phyloP scores from a whole-genome alignment of 139 green algal species.

The Tetraselmis striata region DNA sequence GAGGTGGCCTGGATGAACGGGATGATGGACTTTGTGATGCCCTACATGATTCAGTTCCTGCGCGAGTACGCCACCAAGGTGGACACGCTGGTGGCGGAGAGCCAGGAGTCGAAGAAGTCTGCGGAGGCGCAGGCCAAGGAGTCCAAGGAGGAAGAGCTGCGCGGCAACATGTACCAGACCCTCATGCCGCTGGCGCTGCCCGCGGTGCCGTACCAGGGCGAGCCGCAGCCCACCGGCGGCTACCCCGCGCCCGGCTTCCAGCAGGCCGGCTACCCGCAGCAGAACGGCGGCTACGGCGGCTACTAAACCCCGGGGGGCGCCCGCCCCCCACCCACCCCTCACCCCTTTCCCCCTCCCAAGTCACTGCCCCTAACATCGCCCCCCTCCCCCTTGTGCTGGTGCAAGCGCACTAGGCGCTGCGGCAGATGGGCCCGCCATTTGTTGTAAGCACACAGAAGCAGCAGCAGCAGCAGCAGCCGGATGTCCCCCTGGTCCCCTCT shows the following conservation, averaged over 20 bases:
- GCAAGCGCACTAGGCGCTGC: too few relatives aligned
- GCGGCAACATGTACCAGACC: slow-evolving; percentile 65
- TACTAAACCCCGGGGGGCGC: too few relatives aligned
- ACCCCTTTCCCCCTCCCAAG: too few relatives aligned
- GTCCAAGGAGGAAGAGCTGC: slow-evolving; percentile 32
- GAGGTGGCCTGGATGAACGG: slow-evolving; percentile 95
- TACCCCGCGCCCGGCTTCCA: slow-evolving; percentile 15
- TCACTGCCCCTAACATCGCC: too few relatives aligned
- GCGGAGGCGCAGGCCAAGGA: slow-evolving; percentile 42
- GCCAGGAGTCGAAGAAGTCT: slow-evolving; percentile 44
- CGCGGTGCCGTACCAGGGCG: slow-evolving; percentile 33
- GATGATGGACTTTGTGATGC: slow-evolving; percentile 86
- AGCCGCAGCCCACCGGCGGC: slow-evolving; percentile 21
- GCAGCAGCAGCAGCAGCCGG: too few relatives aligned
- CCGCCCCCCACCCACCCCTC: too few relatives aligned
- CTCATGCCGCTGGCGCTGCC: slow-evolving; percentile 75
- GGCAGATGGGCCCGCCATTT: too few relatives aligned
- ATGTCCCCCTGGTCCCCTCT: too few relatives aligned
- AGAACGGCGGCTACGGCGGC: not conserved
- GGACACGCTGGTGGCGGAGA: slow-evolving; percentile 57
- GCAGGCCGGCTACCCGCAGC: not conserved
- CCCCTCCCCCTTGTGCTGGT: too few relatives aligned
- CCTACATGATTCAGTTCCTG: slow-evolving; percentile 91
- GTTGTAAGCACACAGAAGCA: too few relatives aligned
- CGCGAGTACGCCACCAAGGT: slow-evolving; percentile 89